Evolutionary conservation across 2,329 filamentous ascomycete species (phyloP), one percentile per base, ranked within the genome.

Genomic region (Trematosphaeria pertusa): DNA sequence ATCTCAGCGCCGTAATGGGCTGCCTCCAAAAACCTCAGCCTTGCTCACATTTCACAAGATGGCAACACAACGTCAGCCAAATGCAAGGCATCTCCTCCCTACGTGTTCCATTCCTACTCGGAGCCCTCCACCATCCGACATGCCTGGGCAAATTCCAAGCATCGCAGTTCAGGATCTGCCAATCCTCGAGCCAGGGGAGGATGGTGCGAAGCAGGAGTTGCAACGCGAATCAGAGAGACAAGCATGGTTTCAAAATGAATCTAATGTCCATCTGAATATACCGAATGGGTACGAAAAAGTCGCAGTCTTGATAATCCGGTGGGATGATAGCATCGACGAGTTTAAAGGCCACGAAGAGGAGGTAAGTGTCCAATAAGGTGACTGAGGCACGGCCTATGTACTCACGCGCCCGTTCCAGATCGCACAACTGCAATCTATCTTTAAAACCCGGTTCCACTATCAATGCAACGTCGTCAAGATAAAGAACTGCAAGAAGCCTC

Each of bases 221-320:
- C 24, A 28, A 32, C 15, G 36, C 10, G 48, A 57, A 34, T 38
- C 56, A 6, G 40, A 55, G 20, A 43, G 41, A 30, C 53, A 54
- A 40, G 26, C 39, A 8, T 58, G 39, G 35, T 61, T 61, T 33
- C 46, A 58, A 17, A 56, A 55, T 31, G 52, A 28, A 14, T 42
- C 48, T 17, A 55, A 56, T 21, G 36, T 54, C 2, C 33, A 22
- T 11, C 12, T 62, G 41, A 38, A 62, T 4, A 52, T 61, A 24
- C 62, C 63, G 2, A 52, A 43, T 31, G 52, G 55, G 11, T 70
- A 70, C 36, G 32, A 42, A 5, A 48, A 65, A 24, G 64, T 66
- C 3, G 51, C 58, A 3, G 61, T 62, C 0, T 40, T 70, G 8
- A 52, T 70, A 1, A 44, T 69, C 4, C 47, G 57, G 22, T 69